Evolutionary conservation across 441 rosid genomes (phyloP).

Genomic region (Erodium texanum): DNA sequence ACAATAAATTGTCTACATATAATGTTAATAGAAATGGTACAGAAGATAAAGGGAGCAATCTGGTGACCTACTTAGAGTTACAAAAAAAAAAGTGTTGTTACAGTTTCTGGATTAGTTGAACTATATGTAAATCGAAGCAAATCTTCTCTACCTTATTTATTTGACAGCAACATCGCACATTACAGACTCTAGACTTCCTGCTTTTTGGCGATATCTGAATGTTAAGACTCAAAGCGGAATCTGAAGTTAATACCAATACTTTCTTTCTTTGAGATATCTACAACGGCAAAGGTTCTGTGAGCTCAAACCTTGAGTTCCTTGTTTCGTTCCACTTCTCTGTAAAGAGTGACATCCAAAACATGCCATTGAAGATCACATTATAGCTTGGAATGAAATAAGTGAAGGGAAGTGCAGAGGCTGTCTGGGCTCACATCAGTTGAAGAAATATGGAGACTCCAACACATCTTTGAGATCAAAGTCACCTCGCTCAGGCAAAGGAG

Average conservation of each 20-base stretch:
- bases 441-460: constrained; percentile 73
- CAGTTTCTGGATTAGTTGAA: not conserved
- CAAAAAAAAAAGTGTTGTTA: not conserved
- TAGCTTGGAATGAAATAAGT: constrained; percentile 6
- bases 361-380: not conserved
- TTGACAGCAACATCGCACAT: not conserved
- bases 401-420: not conserved
- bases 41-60: not conserved
- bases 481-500: constrained; percentile 83
- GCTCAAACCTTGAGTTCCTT: not conserved
- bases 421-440: constrained; percentile 47
- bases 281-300: not conserved
- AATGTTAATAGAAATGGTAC: not conserved
- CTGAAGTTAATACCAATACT: not conserved
- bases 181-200: not conserved
- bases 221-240: not conserved
- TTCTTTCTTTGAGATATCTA: not conserved
- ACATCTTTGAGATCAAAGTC: constrained; percentile 87
- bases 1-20: not conserved
- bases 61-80: not conserved
- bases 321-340: not conserved
- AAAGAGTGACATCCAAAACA: not conserved
- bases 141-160: not conserved
- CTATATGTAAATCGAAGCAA: not conserved
- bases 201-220: not conserved